Evolutionary conservation across 176 grass and related monocot species (phyloP).

Genomic region (Aegilops umbellulata): DNA sequence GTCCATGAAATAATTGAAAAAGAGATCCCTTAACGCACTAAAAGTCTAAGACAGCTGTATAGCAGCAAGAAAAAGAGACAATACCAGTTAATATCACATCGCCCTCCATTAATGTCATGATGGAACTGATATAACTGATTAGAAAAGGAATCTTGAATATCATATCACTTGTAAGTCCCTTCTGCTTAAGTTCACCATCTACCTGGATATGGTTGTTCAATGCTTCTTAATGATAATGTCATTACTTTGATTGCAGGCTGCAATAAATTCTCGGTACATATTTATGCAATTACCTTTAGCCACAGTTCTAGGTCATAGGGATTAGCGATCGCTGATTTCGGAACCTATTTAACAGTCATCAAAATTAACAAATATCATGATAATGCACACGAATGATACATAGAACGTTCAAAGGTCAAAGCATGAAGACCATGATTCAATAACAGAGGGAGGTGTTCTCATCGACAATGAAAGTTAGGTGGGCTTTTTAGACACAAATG

Average conservation of each 20-base stretch:
- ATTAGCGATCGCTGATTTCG: constrained; percentile 64
- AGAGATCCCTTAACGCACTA: background rate
- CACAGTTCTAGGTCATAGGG: constrained; percentile 88
- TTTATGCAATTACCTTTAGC: constrained; percentile 63
- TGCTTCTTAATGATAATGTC: constrained; percentile 2
- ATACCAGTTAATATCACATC: constrained; percentile 95
- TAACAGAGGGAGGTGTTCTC: background rate
- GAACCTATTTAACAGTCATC: constrained; percentile 53
- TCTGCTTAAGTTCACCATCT: constrained; percentile 85
- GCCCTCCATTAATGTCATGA: constrained; percentile 87
- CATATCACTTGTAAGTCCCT: constrained; percentile 86
- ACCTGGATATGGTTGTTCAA: constrained; percentile 44
- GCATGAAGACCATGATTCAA: background rate
- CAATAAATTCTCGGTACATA: constrained; percentile 14
- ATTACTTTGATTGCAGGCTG: background rate
- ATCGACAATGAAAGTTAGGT: background rate
- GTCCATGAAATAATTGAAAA: background rate
- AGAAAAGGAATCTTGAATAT: constrained; percentile 93
- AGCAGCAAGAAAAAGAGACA: background rate
- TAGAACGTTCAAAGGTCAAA: background rate
- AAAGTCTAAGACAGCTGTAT: background rate
- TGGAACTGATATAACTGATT: constrained; percentile 87
- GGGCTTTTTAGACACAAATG: background rate
- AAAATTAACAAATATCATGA: constrained; percentile 6
- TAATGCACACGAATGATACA: background rate